Conservation (phyloP, 768 basidiomycete genomes). For the Hydnomerulius pinastri region DNA sequence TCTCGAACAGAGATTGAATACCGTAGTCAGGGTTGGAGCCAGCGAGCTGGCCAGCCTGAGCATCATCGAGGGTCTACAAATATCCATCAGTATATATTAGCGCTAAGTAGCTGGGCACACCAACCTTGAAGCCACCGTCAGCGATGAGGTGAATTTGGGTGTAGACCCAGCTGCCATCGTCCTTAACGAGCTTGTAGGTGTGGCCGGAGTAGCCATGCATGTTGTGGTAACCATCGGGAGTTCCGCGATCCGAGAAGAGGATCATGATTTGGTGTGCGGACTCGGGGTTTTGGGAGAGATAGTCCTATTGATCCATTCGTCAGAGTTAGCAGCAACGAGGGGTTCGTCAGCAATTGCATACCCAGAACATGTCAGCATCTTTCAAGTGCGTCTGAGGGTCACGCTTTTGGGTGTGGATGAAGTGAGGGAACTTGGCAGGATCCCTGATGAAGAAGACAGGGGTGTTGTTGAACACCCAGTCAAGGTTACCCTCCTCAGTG, state of each 20-base stretch:
- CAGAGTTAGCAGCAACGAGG: neutral
- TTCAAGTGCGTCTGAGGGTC: slow-evolving; percentile 91
- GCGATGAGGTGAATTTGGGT: slow-evolving; percentile 81
- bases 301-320: slow-evolving; percentile 60
- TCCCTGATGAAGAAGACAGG: slow-evolving; percentile 91
- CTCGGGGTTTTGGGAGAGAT: slow-evolving; percentile 84
- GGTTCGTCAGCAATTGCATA: slow-evolving; percentile 20
- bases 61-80: slow-evolving; percentile 66
- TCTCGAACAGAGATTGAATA: slow-evolving; percentile 72
- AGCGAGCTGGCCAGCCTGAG: slow-evolving; percentile 62
- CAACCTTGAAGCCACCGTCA: slow-evolving; percentile 81
- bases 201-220: slow-evolving; percentile 95
- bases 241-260: slow-evolving; percentile 93
- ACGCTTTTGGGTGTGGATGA: slow-evolving; percentile 93
- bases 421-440: slow-evolving; percentile 88
- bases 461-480: slow-evolving; percentile 93
- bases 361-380: slow-evolving; percentile 86
- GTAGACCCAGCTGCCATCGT: slow-evolving; percentile 82
- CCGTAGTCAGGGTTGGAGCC: slow-evolving; percentile 87
- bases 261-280: slow-evolving; percentile 89
- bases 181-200: slow-evolving; percentile 87
- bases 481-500: slow-evolving; percentile 89
- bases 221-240: slow-evolving; percentile 84
- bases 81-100: slow-evolving; percentile 3
- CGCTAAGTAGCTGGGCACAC: neutral